Evolutionary conservation across 2,329 filamentous ascomycete genomes (phyloP).

Genomic region (Hypoxylon sp.): DNA sequence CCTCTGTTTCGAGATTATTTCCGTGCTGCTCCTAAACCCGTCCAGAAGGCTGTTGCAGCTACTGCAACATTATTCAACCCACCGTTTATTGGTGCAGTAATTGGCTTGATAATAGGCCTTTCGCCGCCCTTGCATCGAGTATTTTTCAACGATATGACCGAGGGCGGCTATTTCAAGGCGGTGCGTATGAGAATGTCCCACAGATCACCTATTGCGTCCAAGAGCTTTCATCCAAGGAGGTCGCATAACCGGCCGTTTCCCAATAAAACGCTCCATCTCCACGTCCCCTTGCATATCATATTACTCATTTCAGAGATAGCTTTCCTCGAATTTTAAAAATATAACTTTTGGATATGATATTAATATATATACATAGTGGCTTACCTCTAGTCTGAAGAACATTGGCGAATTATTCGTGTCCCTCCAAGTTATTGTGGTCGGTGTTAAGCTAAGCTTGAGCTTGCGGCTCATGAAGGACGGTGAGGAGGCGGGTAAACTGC

Average conservation of each 20-base stretch:
- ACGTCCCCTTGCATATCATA: not conserved
- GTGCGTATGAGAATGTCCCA: conserved; percentile 29
- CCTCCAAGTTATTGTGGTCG: conserved; percentile 70
- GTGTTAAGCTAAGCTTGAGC: conserved; percentile 68
- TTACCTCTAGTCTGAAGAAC: conserved; percentile 67
- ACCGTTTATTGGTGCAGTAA: conserved; percentile 65
- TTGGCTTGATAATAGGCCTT: conserved; percentile 67
- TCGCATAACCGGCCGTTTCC: not conserved
- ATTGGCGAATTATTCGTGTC: conserved; percentile 71
- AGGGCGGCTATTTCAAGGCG: conserved; percentile 70
- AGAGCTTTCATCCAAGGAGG: not conserved
- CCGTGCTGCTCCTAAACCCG: conserved; percentile 52
- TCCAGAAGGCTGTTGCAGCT: conserved; percentile 55
- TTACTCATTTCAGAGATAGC: not conserved
- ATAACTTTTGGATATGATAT: conserved; percentile 7
- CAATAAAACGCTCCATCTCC: not conserved
- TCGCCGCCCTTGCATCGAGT: conserved; percentile 65
- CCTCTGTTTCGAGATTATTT: conserved; percentile 47
- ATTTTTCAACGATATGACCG: conserved; percentile 66
- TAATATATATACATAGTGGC: conserved; percentile 56
- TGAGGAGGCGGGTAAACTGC: conserved; percentile 58
- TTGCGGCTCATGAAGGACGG: conserved; percentile 64
- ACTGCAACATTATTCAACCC: conserved; percentile 65
- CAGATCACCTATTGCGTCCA: not conserved
- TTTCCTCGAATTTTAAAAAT: not conserved